Conservation (phyloP, 352 stramenopile species). For the Detonula confervacea region DNA sequence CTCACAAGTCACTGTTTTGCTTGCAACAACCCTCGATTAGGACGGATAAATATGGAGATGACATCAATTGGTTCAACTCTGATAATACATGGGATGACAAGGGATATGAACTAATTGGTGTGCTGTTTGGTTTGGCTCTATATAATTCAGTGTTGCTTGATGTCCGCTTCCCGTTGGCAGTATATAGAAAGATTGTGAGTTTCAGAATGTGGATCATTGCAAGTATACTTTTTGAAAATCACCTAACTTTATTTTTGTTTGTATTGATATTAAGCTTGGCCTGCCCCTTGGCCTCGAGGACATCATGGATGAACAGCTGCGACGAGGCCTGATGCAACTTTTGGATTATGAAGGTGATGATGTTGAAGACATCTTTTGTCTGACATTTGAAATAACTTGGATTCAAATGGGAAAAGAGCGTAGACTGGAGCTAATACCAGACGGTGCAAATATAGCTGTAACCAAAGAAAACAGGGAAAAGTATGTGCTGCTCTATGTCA, state of each 20-base stretch:
- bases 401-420: conserved; percentile 65
- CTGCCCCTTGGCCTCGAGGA: conserved; percentile 82
- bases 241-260: too few species aligned
- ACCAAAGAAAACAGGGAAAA: conserved; percentile 94
- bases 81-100: conserved; percentile 83
- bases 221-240: too few species aligned
- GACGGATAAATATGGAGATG: conserved; percentile 61
- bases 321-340: conserved; percentile 81
- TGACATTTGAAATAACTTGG: conserved; percentile 83
- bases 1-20: too few species aligned
- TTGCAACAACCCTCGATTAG: too few species aligned
- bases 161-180: conserved; percentile 85
- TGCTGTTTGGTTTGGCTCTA: conserved; percentile 88
- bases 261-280: conserved; percentile 32
- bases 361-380: conserved; percentile 88
- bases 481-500: conserved; percentile 94
- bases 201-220: neutral
- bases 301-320: conserved; percentile 85
- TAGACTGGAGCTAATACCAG: conserved; percentile 90
- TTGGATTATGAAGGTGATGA: conserved; percentile 86
- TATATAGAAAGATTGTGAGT: conserved; percentile 88
- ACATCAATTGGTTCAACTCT: conserved; percentile 86
- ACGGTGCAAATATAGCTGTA: conserved; percentile 90
- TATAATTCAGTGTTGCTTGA: conserved; percentile 89
- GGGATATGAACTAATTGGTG: conserved; percentile 86